These are phyloP conservation scores for Neonectria magnoliae DNA, from an alignment of 2,329 filamentous ascomycete genomes.

Conservation along the genomic window DNA sequence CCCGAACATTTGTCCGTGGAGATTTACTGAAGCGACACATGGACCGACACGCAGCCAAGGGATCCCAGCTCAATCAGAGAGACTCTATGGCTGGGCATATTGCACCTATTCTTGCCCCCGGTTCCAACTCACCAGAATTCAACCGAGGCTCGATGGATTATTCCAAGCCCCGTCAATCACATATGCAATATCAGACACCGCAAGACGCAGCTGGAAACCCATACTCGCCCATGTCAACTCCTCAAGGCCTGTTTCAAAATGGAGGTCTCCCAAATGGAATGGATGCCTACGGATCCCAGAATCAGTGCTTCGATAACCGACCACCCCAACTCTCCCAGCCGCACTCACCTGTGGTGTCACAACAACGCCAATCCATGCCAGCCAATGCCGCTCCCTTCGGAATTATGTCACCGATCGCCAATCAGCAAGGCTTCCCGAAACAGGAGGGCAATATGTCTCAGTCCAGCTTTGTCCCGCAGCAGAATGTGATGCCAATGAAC, in stretches of 20 bases:
- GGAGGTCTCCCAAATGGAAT: constrained; percentile 46
- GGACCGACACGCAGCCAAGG: constrained; percentile 82
- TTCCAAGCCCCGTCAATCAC: constrained; percentile 50
- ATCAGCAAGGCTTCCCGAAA: constrained; percentile 59
- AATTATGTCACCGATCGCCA: constrained; percentile 62
- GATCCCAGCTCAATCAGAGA: constrained; percentile 79
- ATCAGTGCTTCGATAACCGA: constrained; percentile 47
- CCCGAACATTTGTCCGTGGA: constrained; percentile 89
- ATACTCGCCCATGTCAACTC: constrained; percentile 58
- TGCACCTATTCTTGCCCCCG: constrained; percentile 52
- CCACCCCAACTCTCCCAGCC: constrained; percentile 38
- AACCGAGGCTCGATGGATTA: constrained; percentile 55
- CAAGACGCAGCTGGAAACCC: constrained; percentile 56
- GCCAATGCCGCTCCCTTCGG: constrained; percentile 60
- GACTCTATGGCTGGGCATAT: constrained; percentile 59
- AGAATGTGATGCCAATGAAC: constrained; percentile 71
- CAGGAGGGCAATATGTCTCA: constrained; percentile 59
- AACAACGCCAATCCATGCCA: constrained; percentile 58
- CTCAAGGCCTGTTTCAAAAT: constrained; percentile 47
- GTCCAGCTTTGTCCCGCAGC: constrained; percentile 65
- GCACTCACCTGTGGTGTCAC: constrained; percentile 53
- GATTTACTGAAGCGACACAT: constrained; percentile 89
- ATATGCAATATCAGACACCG: constrained; percentile 58
- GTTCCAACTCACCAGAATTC: constrained; percentile 59
- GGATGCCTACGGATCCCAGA: constrained; percentile 55